Evolutionary conservation across 768 basidiomycete genomes (phyloP).

Genomic region (Leccinum boreale): DNA sequence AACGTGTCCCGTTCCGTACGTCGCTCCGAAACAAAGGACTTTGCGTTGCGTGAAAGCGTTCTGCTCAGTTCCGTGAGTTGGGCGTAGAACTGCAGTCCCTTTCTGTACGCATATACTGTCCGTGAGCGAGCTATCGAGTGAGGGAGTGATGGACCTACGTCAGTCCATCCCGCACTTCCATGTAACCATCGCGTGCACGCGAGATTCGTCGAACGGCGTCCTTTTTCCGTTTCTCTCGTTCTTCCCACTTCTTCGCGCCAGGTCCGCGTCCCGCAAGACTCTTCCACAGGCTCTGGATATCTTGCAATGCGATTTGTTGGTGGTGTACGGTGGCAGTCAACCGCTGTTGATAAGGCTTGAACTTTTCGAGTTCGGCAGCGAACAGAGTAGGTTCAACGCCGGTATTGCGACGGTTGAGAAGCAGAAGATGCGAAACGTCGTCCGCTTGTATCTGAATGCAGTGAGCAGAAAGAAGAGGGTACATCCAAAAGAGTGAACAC

Average conservation of each 20-base stretch:
- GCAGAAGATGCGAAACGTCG: conserved; percentile 91
- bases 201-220: conserved; percentile 71
- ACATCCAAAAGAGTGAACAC: background rate
- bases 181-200: conserved; percentile 77
- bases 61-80: conserved; percentile 67
- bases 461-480: background rate
- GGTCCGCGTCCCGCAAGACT: conserved; percentile 67
- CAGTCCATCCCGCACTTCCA: conserved; percentile 82
- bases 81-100: conserved; percentile 86
- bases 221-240: conserved; percentile 74
- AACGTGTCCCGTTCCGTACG: conserved; percentile 68
- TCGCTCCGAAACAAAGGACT: conserved; percentile 60
- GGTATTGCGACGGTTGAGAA: conserved; percentile 84
- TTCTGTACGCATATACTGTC: conserved; percentile 41
- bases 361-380: conserved; percentile 93
- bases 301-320: conserved; percentile 70
- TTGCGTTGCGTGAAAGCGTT: conserved; percentile 56
- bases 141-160: conserved; percentile 50
- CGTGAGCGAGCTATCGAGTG: conserved; percentile 5
- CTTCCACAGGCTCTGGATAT: conserved; percentile 73
- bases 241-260: conserved; percentile 77
- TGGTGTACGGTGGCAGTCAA: conserved; percentile 74
- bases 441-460: conserved; percentile 81
- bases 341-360: conserved; percentile 85
- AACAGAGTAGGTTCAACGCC: conserved; percentile 86